phyloP scores from a whole-genome alignment of 208 protist species.

The Phytomonas sp. region DNA sequence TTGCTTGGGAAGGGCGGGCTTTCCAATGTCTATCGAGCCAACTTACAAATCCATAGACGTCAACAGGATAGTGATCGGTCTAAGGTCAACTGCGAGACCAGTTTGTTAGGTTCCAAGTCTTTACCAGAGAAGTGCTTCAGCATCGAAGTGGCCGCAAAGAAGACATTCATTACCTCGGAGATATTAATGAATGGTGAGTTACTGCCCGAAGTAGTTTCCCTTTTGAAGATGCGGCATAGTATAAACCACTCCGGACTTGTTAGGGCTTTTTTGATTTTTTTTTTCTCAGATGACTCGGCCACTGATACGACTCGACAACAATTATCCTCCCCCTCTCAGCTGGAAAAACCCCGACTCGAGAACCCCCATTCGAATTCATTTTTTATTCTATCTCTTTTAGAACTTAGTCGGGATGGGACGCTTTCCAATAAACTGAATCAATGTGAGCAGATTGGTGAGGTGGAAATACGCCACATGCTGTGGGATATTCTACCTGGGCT shows the following conservation, averaged over 20 bases:
- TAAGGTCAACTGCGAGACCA: background rate
- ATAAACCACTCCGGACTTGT: background rate
- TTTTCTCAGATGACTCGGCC: background rate
- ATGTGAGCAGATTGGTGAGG: slow-evolving; percentile 13
- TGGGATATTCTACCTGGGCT: slow-evolving; percentile 33
- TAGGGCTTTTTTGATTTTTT: background rate
- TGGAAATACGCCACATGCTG: slow-evolving; percentile 24
- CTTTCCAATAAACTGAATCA: slow-evolving; percentile 2
- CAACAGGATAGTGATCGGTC: background rate
- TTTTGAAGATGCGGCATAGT: background rate
- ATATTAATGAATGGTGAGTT: background rate
- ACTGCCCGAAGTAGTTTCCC: background rate
- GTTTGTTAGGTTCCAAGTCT: background rate
- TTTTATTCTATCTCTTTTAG: background rate
- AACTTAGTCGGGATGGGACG: slow-evolving; percentile 1
- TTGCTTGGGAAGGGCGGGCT: background rate
- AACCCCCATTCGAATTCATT: background rate
- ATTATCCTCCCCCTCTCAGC: background rate
- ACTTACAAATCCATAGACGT: background rate
- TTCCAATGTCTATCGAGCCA: background rate
- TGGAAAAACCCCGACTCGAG: background rate
- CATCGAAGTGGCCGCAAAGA: background rate
- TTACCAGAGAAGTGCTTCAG: background rate
- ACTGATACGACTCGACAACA: background rate
- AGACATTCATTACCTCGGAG: background rate